Evolutionary conservation across 108 stramenopile species (phyloP).

Genomic region (Asterionellopsis glacialis): DNA sequence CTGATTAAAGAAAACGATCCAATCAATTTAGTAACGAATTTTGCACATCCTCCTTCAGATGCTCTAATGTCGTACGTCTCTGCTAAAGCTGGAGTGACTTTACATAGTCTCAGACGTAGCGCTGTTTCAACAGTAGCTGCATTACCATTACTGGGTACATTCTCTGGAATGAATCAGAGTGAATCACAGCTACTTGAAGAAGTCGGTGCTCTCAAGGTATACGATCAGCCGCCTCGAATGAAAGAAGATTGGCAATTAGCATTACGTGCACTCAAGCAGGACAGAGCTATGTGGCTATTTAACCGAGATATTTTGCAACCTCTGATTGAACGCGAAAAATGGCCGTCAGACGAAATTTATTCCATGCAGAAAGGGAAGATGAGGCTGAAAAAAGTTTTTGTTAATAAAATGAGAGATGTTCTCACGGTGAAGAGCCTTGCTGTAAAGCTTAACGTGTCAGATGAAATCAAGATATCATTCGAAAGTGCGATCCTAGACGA

Average conservation of each 20-base stretch:
- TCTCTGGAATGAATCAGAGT: conserved; percentile 9
- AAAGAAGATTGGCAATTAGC: conserved; percentile 36
- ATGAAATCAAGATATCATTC: conserved; percentile 8
- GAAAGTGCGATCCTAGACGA: conserved; percentile 26
- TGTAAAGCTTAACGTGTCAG: conserved; percentile 3
- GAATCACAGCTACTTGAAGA: conserved; percentile 13
- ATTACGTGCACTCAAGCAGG: conserved; percentile 15
- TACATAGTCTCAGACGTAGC: conserved; percentile 22
- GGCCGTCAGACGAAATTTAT: conserved; percentile 4
- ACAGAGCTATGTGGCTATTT: conserved; percentile 12
- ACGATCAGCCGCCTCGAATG: conserved; percentile 14
- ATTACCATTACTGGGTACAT: conserved; percentile 29
- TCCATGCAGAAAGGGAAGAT: background rate
- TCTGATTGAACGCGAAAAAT: conserved; percentile 6
- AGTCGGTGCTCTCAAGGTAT: conserved; percentile 16
- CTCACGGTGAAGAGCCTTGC: conserved; percentile 23
- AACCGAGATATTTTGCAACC: conserved; percentile 9
- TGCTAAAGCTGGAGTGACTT: conserved; percentile 30
- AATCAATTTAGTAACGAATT: conserved; percentile 15
- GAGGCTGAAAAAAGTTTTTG: conserved; percentile 3
- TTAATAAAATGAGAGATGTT: conserved; percentile 19
- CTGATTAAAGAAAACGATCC: conserved; percentile 15
- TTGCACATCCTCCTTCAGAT: conserved; percentile 16
- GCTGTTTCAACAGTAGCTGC: conserved; percentile 27
- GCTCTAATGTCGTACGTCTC: conserved; percentile 30